These are phyloP conservation scores for Straminergon stramineum DNA, from an alignment of 225 moss, liverwort and hornwort species.

Conservation along the genomic window DNA sequence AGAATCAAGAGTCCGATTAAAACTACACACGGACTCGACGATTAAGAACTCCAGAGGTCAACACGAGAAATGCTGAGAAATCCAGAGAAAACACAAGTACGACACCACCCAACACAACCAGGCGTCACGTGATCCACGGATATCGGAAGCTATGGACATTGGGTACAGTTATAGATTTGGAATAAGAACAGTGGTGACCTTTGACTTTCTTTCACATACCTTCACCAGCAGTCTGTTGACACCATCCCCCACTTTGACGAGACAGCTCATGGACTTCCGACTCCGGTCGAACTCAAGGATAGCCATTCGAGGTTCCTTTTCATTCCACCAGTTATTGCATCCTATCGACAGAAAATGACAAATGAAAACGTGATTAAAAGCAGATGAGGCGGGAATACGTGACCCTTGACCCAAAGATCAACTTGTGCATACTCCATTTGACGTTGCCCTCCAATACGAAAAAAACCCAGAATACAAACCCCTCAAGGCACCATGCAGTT, in stretches of 20 bases:
- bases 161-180: not conserved
- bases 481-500: not conserved
- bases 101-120: not conserved
- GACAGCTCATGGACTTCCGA: constrained; percentile 89
- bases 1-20: not conserved
- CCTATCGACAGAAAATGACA: constrained; percentile 18
- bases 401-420: not conserved
- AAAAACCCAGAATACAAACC: not conserved
- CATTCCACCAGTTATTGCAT: constrained; percentile 75
- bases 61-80: not conserved
- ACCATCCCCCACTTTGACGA: constrained; percentile 39
- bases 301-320: constrained; percentile 37
- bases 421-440: not conserved
- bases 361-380: not conserved
- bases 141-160: not conserved
- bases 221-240: constrained; percentile 78
- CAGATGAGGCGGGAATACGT: not conserved
- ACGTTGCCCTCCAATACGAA: not conserved
- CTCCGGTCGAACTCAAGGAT: constrained; percentile 85
- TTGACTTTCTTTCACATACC: constrained; percentile 19
- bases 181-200: not conserved
- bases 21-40: not conserved
- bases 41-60: not conserved
- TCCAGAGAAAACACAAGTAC: not conserved
- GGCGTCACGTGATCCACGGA: not conserved